Conservation (phyloP, 2,329 filamentous ascomycete species). For the Sarocladiaceae sp. region DNA sequence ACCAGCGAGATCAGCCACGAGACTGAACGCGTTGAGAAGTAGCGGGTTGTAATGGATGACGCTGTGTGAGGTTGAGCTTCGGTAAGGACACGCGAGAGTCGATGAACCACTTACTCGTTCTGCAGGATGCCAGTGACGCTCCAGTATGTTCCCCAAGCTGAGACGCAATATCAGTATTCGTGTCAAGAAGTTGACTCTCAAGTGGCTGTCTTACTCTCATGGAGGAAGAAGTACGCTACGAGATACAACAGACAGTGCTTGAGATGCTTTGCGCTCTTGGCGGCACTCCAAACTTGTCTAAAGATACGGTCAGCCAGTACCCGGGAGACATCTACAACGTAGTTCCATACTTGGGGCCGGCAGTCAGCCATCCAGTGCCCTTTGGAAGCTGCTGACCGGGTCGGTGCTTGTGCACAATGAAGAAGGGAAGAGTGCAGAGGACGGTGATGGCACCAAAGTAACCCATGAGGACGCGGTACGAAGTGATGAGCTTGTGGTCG, state of each 20-base stretch:
- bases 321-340: too few species aligned
- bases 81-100: too few species aligned
- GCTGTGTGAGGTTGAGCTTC: slow-evolving; percentile 8
- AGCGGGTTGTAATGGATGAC: slow-evolving; percentile 17
- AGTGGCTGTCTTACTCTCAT: slow-evolving; percentile 13
- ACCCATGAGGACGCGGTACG: slow-evolving; percentile 15
- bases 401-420: slow-evolving; percentile 17
- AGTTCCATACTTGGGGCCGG: slow-evolving; percentile 14
- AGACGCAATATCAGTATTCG: not conserved
- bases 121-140: slow-evolving; percentile 16
- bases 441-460: slow-evolving; percentile 17
- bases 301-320: not conserved
- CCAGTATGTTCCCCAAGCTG: slow-evolving; percentile 16
- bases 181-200: not conserved
- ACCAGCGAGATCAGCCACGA: slow-evolving; percentile 14
- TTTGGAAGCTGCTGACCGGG: slow-evolving; percentile 17
- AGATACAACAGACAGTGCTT: slow-evolving; percentile 17
- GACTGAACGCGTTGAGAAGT: slow-evolving; percentile 15
- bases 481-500: slow-evolving; percentile 11
- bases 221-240: slow-evolving; percentile 16
- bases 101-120: slow-evolving; percentile 15
- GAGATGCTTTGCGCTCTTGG: slow-evolving; percentile 15
- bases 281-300: slow-evolving; percentile 15
- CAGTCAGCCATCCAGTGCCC: slow-evolving; percentile 13
- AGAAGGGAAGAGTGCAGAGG: slow-evolving; percentile 16